These are phyloP conservation scores for Hypomontagnella monticulosa DNA, from an alignment of 495 filamentous ascomycete species.

Conservation along the genomic window DNA sequence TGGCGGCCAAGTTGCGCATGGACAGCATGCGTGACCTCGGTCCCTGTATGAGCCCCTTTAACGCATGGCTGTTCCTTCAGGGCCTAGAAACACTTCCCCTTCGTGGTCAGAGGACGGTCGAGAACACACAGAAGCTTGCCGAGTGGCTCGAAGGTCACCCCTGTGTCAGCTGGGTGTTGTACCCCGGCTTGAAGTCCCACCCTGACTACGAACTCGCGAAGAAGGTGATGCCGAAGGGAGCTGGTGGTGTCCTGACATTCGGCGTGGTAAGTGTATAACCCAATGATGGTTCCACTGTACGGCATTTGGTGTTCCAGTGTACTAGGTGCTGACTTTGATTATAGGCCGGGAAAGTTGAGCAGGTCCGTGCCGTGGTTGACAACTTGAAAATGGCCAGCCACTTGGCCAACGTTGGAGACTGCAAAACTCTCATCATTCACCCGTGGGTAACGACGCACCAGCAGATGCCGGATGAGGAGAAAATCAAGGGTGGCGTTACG, in stretches of 20 bases:
- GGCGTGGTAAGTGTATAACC: slow-evolving; percentile 50
- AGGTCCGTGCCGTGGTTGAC: slow-evolving; percentile 54
- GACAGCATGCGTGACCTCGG: slow-evolving; percentile 56
- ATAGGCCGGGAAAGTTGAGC: slow-evolving; percentile 50
- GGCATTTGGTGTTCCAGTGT: slow-evolving; percentile 68
- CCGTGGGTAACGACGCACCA: slow-evolving; percentile 57
- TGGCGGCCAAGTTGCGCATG: slow-evolving; percentile 53
- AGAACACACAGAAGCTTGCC: slow-evolving; percentile 52
- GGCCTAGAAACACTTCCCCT: slow-evolving; percentile 52
- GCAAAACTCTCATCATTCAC: slow-evolving; percentile 56
- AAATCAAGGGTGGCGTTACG: slow-evolving; percentile 54
- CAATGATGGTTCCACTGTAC: neutral
- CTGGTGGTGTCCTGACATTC: slow-evolving; percentile 53
- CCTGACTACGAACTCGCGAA: slow-evolving; percentile 50
- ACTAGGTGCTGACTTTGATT: slow-evolving; percentile 26
- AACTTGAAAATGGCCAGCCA: slow-evolving; percentile 54
- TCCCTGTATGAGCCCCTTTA: slow-evolving; percentile 53
- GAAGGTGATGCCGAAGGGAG: slow-evolving; percentile 49
- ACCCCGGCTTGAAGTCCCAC: slow-evolving; percentile 53
- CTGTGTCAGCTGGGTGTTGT: slow-evolving; percentile 52
- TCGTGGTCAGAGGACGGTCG: slow-evolving; percentile 49
- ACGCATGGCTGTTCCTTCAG: slow-evolving; percentile 55
- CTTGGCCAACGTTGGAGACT: slow-evolving; percentile 55
- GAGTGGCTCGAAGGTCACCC: slow-evolving; percentile 52
- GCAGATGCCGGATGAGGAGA: slow-evolving; percentile 55